A percentile compares a stretch with the other conserved stretches of the same genome.
phyloP scores from a whole-genome alignment of 2,329 filamentous ascomycete species.

The Aspergillus sp. region DNA sequence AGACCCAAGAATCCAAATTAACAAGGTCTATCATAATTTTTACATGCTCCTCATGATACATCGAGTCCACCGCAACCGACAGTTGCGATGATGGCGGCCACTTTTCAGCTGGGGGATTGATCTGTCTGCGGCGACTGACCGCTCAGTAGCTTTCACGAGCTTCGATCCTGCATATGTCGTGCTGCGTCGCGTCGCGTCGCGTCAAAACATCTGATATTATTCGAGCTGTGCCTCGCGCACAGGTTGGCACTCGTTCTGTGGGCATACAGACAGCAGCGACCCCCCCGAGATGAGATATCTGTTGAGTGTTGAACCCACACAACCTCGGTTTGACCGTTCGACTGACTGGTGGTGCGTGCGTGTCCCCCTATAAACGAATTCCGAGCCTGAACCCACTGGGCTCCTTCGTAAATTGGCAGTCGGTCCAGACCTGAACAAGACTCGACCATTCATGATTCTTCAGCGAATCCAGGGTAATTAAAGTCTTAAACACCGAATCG shows the following conservation, averaged over 20 bases:
- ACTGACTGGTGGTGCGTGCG: conserved; percentile 3
- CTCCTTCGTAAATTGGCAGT: neutral
- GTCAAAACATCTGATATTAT: conserved; percentile 6
- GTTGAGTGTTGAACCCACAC: neutral
- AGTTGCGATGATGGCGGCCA: neutral
- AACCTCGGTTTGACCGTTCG: conserved; percentile 2
- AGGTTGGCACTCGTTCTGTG: neutral
- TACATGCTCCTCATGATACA: neutral
- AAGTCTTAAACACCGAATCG: neutral
- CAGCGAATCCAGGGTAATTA: neutral
- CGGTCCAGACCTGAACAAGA: neutral
- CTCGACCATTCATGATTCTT: neutral
- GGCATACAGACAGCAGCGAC: neutral
- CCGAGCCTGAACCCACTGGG: neutral
- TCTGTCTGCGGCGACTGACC: conserved; percentile 18
- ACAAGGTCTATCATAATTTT: conserved; percentile 2
- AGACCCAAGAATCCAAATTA: neutral
- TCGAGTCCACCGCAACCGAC: neutral
- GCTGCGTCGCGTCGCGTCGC: conserved; percentile 11
- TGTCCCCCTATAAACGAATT: neutral
- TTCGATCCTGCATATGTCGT: conserved; percentile 10
- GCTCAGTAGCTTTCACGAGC: conserved; percentile 7
- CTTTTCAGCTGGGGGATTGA: neutral
- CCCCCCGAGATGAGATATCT: no score
- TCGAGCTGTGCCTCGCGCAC: neutral